Conservation (phyloP, 352 stramenopile genomes). For the Pseudoperonospora humuli region DNA sequence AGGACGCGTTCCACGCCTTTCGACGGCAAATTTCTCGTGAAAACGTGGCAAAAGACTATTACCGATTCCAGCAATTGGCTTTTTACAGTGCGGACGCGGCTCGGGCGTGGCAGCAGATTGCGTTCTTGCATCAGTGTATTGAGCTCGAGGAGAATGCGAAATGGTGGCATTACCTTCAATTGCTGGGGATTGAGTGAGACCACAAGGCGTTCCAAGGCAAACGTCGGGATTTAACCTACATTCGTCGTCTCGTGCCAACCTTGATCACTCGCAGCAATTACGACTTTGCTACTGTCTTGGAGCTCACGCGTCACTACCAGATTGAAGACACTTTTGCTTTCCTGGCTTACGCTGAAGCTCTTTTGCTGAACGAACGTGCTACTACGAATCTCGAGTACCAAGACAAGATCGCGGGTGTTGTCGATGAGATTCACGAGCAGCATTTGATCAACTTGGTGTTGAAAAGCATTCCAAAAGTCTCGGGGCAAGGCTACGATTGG, state of each 20-base stretch:
- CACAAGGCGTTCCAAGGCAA: conserved; percentile 73
- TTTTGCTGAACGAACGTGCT: conserved; percentile 34
- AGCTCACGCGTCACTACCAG: conserved; percentile 80
- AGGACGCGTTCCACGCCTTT: conserved; percentile 64
- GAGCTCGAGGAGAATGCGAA: conserved; percentile 74
- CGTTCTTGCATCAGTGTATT: conserved; percentile 72
- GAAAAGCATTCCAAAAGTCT: conserved; percentile 44
- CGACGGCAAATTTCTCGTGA: conserved; percentile 70
- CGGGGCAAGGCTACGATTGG: conserved; percentile 53
- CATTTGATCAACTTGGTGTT: conserved; percentile 48
- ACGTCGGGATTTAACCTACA: conserved; percentile 54
- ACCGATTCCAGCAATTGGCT: conserved; percentile 67
- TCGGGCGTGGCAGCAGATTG: conserved; percentile 71
- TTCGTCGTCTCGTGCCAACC: conserved; percentile 50
- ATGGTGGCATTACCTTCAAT: conserved; percentile 77
- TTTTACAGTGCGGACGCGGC: conserved; percentile 65
- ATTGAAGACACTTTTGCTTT: conserved; percentile 73
- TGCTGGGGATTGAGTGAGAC: conserved; percentile 70
- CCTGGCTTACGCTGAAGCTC: conserved; percentile 55
- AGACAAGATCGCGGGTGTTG: conserved; percentile 65
- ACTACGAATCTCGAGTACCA: conserved; percentile 45
- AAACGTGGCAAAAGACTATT: conserved; percentile 77
- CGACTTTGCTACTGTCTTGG: conserved; percentile 72
- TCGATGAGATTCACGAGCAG: conserved; percentile 76
- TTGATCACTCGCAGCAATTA: conserved; percentile 62